These are phyloP conservation scores for Populus alba DNA, from an alignment of 345 rosid species.

Conservation along the genomic window DNA sequence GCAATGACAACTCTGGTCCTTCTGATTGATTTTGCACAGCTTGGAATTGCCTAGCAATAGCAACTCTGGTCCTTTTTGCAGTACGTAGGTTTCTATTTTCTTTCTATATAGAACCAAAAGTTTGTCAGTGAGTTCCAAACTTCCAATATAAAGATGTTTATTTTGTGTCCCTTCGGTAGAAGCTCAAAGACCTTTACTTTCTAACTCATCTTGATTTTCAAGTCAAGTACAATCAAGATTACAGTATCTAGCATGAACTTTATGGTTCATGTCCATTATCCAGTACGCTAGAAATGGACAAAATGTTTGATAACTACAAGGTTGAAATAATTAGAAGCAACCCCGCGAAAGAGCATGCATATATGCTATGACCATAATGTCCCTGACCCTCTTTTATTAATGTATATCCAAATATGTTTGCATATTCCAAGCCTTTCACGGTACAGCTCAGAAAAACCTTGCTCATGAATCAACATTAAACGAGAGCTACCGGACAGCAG, in stretches of 20 bases:
- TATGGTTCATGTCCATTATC: background rate
- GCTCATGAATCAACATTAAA: constrained; percentile 38
- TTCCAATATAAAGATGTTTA: no score
- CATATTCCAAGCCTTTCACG: constrained; percentile 31
- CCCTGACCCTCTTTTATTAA: no score
- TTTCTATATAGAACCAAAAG: background rate
- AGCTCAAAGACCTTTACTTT: background rate
- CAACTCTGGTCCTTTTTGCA: background rate
- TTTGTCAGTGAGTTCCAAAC: background rate
- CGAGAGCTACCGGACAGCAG: constrained; percentile 40
- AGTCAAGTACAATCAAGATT: background rate
- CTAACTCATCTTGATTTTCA: background rate
- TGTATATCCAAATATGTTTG: no score
- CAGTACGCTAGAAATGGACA: background rate
- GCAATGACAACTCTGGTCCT: background rate
- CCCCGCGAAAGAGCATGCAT: background rate
- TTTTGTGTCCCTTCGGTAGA: background rate
- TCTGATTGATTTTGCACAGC: constrained; percentile 31
- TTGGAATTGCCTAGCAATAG: background rate
- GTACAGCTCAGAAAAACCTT: constrained; percentile 50
- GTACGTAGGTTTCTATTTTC: background rate
- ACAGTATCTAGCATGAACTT: background rate
- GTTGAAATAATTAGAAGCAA: background rate
- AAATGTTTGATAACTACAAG: background rate
- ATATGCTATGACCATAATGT: background rate